These are phyloP conservation scores for Juglanconis sp. DNA, from an alignment of 2,329 filamentous ascomycete species.

Conservation along the genomic window DNA sequence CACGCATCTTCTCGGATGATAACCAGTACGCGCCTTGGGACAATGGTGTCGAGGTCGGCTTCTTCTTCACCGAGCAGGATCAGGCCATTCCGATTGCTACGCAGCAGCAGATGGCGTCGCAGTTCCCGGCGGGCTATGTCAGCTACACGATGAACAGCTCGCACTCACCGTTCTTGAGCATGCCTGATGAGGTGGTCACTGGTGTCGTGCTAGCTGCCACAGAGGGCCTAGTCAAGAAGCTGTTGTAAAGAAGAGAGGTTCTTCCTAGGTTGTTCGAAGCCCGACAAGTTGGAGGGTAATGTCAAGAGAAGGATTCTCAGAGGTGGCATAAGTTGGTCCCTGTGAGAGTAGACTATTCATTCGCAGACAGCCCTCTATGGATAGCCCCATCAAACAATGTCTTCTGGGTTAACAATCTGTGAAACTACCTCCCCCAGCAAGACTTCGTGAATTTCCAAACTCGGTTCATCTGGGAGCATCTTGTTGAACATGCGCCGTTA, in stretches of 20 bases:
- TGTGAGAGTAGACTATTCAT: too few species aligned
- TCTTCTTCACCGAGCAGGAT: conserved; percentile 13
- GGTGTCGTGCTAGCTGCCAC: conserved; percentile 6
- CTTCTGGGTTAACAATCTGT: too few species aligned
- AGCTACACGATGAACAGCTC: conserved; percentile 11
- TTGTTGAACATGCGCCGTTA: too few species aligned
- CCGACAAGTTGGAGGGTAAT: too few species aligned
- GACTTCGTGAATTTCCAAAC: too few species aligned
- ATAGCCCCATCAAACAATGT: too few species aligned
- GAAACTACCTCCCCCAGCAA: too few species aligned
- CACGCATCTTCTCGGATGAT: conserved; percentile 5
- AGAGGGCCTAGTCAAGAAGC: not conserved
- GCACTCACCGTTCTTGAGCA: conserved; percentile 9
- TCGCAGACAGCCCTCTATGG: too few species aligned
- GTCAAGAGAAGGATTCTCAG: too few species aligned
- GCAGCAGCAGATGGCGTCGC: conserved; percentile 6
- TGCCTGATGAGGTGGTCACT: conserved; percentile 6
- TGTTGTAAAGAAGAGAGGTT: not conserved
- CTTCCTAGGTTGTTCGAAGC: too few species aligned
- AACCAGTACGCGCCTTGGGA: conserved; percentile 15
- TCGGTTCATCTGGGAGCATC: too few species aligned
- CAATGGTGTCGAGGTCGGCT: conserved; percentile 9
- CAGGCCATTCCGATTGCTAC: conserved; percentile 9
- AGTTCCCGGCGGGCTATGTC: conserved; percentile 7
- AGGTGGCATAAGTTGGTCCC: too few species aligned